Conservation (phyloP, 2,329 filamentous ascomycete species). For the Colletotrichum lentis region DNA sequence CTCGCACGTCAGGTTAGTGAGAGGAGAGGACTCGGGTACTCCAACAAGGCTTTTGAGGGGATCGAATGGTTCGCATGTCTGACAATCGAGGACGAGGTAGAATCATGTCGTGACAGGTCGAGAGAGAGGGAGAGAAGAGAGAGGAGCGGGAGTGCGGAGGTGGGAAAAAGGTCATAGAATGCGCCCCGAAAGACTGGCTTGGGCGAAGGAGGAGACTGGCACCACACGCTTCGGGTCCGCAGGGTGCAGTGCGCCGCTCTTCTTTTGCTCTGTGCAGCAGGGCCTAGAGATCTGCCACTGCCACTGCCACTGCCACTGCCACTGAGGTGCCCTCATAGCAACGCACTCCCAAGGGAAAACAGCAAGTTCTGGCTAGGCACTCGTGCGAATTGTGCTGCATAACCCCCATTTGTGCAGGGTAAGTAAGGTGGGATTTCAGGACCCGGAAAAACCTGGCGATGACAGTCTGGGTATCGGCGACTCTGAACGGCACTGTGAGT, state of each 20-base stretch:
- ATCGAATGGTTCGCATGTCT: slow-evolving; percentile 39
- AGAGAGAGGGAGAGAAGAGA: slow-evolving; percentile 15
- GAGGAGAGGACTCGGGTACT: slow-evolving; percentile 37
- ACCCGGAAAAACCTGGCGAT: slow-evolving; percentile 31
- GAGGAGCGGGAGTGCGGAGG: slow-evolving; percentile 33
- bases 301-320: not conserved
- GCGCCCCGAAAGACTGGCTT: slow-evolving; percentile 33
- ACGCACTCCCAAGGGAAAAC: slow-evolving; percentile 5
- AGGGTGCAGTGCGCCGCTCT: slow-evolving; percentile 34
- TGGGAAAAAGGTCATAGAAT: slow-evolving; percentile 32
- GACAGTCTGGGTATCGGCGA: slow-evolving; percentile 7
- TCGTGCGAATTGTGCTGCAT: slow-evolving; percentile 19
- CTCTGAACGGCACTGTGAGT: slow-evolving; percentile 15
- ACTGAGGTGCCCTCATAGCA: slow-evolving; percentile 21
- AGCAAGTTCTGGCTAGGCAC: slow-evolving; percentile 3
- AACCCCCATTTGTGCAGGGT: slow-evolving; percentile 13
- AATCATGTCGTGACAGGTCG: slow-evolving; percentile 37
- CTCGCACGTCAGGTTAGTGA: slow-evolving; percentile 33
- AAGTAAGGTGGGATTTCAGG: not conserved
- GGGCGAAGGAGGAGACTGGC: slow-evolving; percentile 32
- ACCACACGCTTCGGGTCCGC: slow-evolving; percentile 32
- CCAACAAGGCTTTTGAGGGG: slow-evolving; percentile 32
- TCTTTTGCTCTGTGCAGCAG: slow-evolving; percentile 35
- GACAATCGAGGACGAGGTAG: slow-evolving; percentile 29
- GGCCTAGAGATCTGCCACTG: slow-evolving; percentile 4